Percentiles rank a stretch among this genome's conserved stretches.
phyloP scores from a whole-genome alignment of 148 eudicot genomes.

The Fallopia convolvulus region DNA sequence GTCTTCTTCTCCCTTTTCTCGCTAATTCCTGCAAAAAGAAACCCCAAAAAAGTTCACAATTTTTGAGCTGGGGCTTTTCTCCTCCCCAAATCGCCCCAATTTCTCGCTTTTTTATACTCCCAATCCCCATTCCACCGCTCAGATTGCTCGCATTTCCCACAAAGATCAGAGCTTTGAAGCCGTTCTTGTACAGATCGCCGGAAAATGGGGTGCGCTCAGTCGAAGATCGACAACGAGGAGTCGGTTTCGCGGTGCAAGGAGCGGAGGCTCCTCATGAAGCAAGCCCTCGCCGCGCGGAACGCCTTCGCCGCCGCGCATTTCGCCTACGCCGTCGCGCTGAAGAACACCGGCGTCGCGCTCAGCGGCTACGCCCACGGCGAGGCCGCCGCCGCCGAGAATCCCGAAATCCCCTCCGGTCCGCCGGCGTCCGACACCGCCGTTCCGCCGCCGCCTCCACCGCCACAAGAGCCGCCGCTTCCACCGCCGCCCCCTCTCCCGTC shows the following conservation, averaged over 20 bases:
- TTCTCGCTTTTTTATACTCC: neutral
- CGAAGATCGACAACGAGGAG: conserved; percentile 89
- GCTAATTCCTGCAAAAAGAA: neutral
- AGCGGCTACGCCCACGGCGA: conserved; percentile 84
- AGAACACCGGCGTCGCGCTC: conserved; percentile 73
- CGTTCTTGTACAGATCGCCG: no score
- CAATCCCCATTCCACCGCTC: neutral
- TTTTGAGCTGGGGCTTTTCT: neutral
- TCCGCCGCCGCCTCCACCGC: conserved; percentile 42
- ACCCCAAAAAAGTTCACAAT: neutral
- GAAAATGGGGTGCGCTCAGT: conserved; percentile 90
- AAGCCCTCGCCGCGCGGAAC: conserved; percentile 66
- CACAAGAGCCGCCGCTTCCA: conserved; percentile 48
- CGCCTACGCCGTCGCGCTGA: conserved; percentile 54
- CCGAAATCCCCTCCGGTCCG: neutral
- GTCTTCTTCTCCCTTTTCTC: conserved; percentile 1
- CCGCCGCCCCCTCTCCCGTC: conserved; percentile 80
- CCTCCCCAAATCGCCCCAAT: neutral
- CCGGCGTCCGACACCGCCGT: neutral
- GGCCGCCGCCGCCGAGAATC: conserved; percentile 20
- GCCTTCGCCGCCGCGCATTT: conserved; percentile 75
- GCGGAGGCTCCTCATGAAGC: conserved; percentile 72
- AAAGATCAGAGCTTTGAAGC: neutral
- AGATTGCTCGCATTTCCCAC: neutral
- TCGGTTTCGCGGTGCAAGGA: conserved; percentile 84